These are phyloP conservation scores for Extremus antarcticus DNA, from an alignment of 495 filamentous ascomycete species.

Conservation along the genomic window DNA sequence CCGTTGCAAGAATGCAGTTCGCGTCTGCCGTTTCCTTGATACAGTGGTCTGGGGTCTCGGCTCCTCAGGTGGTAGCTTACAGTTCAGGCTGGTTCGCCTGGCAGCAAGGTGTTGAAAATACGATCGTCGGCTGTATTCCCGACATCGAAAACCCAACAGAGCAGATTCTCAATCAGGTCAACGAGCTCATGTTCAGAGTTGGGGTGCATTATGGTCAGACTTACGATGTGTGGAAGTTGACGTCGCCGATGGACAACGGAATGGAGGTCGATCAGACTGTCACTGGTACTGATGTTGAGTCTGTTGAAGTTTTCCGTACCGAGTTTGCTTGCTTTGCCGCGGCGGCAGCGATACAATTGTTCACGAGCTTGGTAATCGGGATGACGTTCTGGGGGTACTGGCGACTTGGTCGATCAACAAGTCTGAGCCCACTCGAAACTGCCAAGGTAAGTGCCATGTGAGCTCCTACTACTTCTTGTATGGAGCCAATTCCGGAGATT, in stretches of 20 bases:
- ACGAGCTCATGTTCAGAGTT: not conserved
- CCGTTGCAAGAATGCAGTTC: not conserved
- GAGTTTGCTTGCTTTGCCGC: conserved; percentile 7
- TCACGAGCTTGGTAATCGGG: conserved; percentile 12
- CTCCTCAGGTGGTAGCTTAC: not conserved
- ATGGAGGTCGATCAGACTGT: not conserved
- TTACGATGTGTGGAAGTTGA: not conserved
- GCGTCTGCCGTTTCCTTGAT: not conserved
- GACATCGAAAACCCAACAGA: not conserved
- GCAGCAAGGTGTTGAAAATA: not conserved
- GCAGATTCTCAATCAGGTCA: not conserved
- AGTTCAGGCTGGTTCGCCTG: not conserved
- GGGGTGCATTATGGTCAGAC: not conserved
- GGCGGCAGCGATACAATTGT: conserved; percentile 11
- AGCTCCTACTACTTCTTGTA: not conserved
- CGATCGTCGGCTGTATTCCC: not conserved
- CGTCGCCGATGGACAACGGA: not conserved
- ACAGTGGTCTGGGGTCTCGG: not conserved
- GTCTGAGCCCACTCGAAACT: conserved; percentile 27
- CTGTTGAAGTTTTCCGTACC: conserved; percentile 7
- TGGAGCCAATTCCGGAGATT: too few species aligned
- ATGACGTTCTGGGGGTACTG: conserved; percentile 26
- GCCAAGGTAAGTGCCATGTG: conserved; percentile 10
- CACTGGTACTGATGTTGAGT: not conserved
- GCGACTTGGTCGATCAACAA: conserved; percentile 24